Evolutionary conservation across 2,329 filamentous ascomycete species (phyloP).

Genomic region (Penicillium sp.): DNA sequence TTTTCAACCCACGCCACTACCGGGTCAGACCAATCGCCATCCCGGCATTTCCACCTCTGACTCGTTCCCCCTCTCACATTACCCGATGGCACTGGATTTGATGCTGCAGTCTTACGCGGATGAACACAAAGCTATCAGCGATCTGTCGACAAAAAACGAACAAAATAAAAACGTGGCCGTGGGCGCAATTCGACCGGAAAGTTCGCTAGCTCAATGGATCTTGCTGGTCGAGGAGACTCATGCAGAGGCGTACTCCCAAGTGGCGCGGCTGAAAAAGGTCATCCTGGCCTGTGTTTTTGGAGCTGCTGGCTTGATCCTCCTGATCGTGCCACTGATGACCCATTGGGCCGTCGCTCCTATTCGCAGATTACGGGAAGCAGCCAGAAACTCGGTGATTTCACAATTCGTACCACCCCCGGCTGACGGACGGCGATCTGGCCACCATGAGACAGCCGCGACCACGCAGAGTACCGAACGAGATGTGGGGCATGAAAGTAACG

Average conservation of each 20-base stretch:
- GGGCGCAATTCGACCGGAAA: slow-evolving; percentile 74
- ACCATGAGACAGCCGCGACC: not conserved
- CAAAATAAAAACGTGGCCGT: slow-evolving; percentile 69
- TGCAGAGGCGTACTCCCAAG: slow-evolving; percentile 73
- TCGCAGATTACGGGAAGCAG: slow-evolving; percentile 71
- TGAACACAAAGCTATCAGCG: slow-evolving; percentile 68
- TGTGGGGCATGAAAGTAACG: not conserved
- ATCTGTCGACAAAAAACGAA: slow-evolving; percentile 72
- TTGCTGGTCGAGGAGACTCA: slow-evolving; percentile 76
- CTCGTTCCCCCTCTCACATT: slow-evolving; percentile 62
- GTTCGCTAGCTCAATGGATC: slow-evolving; percentile 74
- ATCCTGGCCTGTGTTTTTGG: slow-evolving; percentile 84
- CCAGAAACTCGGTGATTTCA: slow-evolving; percentile 70
- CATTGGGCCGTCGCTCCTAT: slow-evolving; percentile 83
- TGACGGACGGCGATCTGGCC: not conserved
- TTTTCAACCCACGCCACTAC: slow-evolving; percentile 56
- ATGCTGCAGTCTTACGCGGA: slow-evolving; percentile 54
- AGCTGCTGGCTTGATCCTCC: slow-evolving; percentile 69
- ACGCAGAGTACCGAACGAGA: not conserved
- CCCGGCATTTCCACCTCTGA: slow-evolving; percentile 33
- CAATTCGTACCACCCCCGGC: slow-evolving; percentile 29
- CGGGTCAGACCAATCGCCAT: slow-evolving; percentile 29
- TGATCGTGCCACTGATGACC: slow-evolving; percentile 75
- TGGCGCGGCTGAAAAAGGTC: slow-evolving; percentile 73
- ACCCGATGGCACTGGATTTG: slow-evolving; percentile 62